Evolutionary conservation across 129 eudicot species (phyloP).

Genomic region (Silybum marianum): DNA sequence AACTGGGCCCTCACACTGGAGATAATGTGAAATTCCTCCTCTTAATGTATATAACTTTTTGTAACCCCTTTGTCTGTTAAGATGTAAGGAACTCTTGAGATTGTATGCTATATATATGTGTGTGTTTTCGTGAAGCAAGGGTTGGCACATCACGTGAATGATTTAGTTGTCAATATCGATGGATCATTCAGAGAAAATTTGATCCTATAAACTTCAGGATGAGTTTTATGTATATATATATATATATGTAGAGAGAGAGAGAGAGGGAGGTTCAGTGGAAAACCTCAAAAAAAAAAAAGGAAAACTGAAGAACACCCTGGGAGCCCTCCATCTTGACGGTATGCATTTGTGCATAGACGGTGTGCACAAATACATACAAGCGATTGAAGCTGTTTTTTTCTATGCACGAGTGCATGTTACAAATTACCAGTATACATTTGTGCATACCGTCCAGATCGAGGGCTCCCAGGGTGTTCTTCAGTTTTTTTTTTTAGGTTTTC

Average conservation of each 20-base stretch:
- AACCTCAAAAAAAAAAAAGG: too few species aligned
- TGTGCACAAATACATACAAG: too few species aligned
- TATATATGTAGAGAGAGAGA: background rate
- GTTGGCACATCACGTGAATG: background rate
- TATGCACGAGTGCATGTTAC: too few species aligned
- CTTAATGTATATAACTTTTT: slow-evolving; percentile 74
- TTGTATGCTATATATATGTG: background rate
- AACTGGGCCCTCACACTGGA: slow-evolving; percentile 71
- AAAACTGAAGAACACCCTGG: too few species aligned
- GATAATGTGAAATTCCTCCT: slow-evolving; percentile 94
- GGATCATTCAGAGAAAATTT: background rate
- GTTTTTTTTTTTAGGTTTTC: background rate
- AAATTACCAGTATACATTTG: too few species aligned
- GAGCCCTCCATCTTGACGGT: too few species aligned
- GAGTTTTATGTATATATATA: background rate
- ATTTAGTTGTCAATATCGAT: background rate
- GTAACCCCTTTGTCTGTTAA: slow-evolving; percentile 79
- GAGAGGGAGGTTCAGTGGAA: too few species aligned
- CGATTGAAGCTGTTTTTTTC: too few species aligned
- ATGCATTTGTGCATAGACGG: too few species aligned
- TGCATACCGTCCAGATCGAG: too few species aligned
- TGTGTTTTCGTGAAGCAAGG: background rate
- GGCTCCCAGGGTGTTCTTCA: background rate
- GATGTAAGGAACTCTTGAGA: background rate
- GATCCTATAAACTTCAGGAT: background rate